Conservation (phyloP, 2,329 filamentous ascomycete species). For the Aspergillus brasiliensis region DNA sequence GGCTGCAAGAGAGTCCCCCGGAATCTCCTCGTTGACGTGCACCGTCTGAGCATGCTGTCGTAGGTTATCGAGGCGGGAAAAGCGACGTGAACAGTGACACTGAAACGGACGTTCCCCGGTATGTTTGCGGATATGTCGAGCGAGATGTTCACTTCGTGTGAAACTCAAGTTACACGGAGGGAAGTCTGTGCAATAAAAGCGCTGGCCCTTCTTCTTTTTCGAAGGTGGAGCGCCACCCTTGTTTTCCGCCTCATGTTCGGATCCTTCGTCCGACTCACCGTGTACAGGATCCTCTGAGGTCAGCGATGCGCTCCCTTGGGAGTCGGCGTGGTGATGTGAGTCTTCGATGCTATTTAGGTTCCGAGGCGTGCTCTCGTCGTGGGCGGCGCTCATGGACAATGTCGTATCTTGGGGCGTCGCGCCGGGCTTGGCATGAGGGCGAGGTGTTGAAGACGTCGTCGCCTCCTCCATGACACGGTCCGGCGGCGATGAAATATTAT, state of each 20-base stretch:
- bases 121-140: slow-evolving; percentile 96
- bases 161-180: slow-evolving; percentile 94
- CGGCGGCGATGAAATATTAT: slow-evolving; percentile 54
- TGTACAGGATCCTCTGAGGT: slow-evolving; percentile 69
- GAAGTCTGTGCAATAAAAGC: slow-evolving; percentile 94
- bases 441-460: slow-evolving; percentile 60
- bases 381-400: slow-evolving; percentile 25
- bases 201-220: slow-evolving; percentile 95
- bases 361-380: slow-evolving; percentile 49
- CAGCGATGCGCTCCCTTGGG: slow-evolving; percentile 48
- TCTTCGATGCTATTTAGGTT: slow-evolving; percentile 41
- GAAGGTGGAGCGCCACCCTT: slow-evolving; percentile 67
- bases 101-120: slow-evolving; percentile 96
- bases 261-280: slow-evolving; percentile 69
- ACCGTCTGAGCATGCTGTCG: slow-evolving; percentile 97
- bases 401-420: slow-evolving; percentile 35
- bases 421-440: slow-evolving; percentile 45
- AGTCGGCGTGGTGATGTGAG: slow-evolving; percentile 39
- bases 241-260: slow-evolving; percentile 66
- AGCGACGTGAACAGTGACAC: slow-evolving; percentile 90
- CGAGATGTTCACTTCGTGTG: slow-evolving; percentile 91
- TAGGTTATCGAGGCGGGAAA: slow-evolving; percentile 91
- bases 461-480: slow-evolving; percentile 53
- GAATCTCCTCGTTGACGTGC: slow-evolving; percentile 96
- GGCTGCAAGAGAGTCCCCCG: slow-evolving; percentile 86